These are phyloP conservation scores for Speleostelium caveatum DNA, from an alignment of 78 protist species.

Conservation along the genomic window DNA sequence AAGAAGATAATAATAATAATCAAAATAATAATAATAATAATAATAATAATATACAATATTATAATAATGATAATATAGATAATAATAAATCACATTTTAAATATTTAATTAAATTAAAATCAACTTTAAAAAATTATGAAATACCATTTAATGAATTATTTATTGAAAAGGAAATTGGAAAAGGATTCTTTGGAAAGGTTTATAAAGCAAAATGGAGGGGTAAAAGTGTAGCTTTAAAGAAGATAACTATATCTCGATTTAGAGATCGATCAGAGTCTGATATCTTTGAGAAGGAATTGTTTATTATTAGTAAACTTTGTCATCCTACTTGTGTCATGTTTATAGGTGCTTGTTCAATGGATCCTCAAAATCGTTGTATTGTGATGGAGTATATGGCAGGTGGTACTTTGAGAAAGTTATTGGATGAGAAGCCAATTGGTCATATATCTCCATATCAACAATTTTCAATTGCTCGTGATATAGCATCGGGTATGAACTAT, in stretches of 20 bases:
- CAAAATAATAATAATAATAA: too few species aligned
- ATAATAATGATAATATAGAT: not conserved
- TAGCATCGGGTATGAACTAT: conserved; percentile 64
- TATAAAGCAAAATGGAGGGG: conserved; percentile 67
- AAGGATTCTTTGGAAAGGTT: conserved; percentile 75
- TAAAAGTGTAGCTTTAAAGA: conserved; percentile 62
- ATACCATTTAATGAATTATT: conserved; percentile 32
- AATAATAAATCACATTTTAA: conserved; percentile 13
- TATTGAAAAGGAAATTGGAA: conserved; percentile 54
- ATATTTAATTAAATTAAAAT: conserved; percentile 43
- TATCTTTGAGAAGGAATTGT: conserved; percentile 40
- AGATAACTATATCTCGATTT: conserved; percentile 33
- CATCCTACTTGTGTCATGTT: conserved; percentile 75
- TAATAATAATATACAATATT: too few species aligned
- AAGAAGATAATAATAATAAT: too few species aligned
- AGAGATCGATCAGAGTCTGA: conserved; percentile 58
- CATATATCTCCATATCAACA: conserved; percentile 1
- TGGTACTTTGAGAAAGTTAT: conserved; percentile 12
- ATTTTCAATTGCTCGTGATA: conserved; percentile 48
- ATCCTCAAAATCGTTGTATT: conserved; percentile 11
- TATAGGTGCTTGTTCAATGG: conserved; percentile 59
- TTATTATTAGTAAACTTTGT: conserved; percentile 51
- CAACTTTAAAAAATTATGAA: conserved; percentile 35
- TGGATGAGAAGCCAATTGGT: conserved; percentile 19
- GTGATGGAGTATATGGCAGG: conserved; percentile 77